Evolutionary conservation across 176 grass and related monocot genomes (phyloP), one percentile per base, ranked within the genome.

Genomic region (Coix lacrymajobi): DNA sequence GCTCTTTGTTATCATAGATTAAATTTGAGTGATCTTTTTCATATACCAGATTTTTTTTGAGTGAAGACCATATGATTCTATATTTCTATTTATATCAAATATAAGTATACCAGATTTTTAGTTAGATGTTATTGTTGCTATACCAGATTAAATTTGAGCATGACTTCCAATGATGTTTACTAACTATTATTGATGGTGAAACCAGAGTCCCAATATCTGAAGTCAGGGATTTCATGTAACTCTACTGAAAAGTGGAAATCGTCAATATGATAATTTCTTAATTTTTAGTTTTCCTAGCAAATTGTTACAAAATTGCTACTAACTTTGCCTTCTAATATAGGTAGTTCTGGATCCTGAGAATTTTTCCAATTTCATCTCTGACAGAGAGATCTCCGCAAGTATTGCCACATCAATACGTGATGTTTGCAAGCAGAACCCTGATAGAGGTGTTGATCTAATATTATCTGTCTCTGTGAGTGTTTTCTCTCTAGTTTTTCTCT

Each of bases 391-490:
- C 82, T 78, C 68, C 48, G 86, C 81, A 65, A 91, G 96, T 84
- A 71, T 95, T 75, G 92, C 92, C 66, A 83, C 91, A 86, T 98
- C 96, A 79, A 70, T 98, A 71, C 90, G 90, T 17, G 96, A 98
- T 90, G 88, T 98, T 86, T 98, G 96, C 83, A 93, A 91, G 82
- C 75, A 91, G 54, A 91, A 93, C 79, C 85, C 96, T 77, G 96
- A 98, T 87, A 98, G 96, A 83, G 96, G 96, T 33, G 96, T 95
- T 56, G 96, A 98, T 77, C 73, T 98, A 78, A 91, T 95, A 88
- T 83, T 95, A 82, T 93, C 90, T 61, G 91, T 95, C 43, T 93
- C 92, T 34, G 96, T 95, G 84, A 82, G 90, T 89, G 69, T 91
- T 51, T 67, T 72, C 9, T 28, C 13, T 31, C 48, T 63, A 16